These are phyloP conservation scores for Rhododendron simsii DNA, from an alignment of 148 eudicot species.

Conservation along the genomic window DNA sequence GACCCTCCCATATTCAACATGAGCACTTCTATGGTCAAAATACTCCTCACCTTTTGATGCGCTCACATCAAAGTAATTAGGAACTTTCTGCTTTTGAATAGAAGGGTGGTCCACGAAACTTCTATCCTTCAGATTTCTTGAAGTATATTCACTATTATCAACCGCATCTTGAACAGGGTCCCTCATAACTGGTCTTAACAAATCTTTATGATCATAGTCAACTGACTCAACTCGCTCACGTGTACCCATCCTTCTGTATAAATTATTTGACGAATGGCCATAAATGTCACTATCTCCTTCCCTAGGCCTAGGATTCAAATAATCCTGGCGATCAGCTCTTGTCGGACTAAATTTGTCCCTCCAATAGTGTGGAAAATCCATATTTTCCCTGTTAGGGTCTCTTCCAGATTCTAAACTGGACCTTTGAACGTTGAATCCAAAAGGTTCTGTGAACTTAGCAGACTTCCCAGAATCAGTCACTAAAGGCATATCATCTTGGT, in stretches of 20 bases:
- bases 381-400: conserved; percentile 18
- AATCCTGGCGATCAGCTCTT: conserved; percentile 21
- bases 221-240: conserved; percentile 18
- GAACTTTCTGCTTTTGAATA: conserved; percentile 16
- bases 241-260: conserved; percentile 14
- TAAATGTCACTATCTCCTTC: conserved; percentile 19
- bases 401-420: conserved; percentile 20
- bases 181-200: conserved; percentile 15
- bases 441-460: conserved; percentile 19
- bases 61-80: conserved; percentile 18
- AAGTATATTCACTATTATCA: conserved; percentile 30
- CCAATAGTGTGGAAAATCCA: conserved; percentile 16
- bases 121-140: conserved; percentile 13
- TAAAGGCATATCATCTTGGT: conserved; percentile 20
- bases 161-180: conserved; percentile 16
- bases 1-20: conserved; percentile 22
- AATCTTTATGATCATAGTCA: conserved; percentile 19
- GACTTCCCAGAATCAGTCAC: conserved; percentile 16
- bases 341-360: conserved; percentile 21
- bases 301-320: conserved; percentile 23
- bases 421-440: conserved; percentile 21
- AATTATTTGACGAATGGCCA: conserved; percentile 19
- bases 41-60: conserved; percentile 25
- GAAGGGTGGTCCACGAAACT: conserved; percentile 20
- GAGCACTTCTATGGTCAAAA: conserved; percentile 23